phyloP scores from a whole-genome alignment of 257 asterid species.

The Knoxia roxburghii region DNA sequence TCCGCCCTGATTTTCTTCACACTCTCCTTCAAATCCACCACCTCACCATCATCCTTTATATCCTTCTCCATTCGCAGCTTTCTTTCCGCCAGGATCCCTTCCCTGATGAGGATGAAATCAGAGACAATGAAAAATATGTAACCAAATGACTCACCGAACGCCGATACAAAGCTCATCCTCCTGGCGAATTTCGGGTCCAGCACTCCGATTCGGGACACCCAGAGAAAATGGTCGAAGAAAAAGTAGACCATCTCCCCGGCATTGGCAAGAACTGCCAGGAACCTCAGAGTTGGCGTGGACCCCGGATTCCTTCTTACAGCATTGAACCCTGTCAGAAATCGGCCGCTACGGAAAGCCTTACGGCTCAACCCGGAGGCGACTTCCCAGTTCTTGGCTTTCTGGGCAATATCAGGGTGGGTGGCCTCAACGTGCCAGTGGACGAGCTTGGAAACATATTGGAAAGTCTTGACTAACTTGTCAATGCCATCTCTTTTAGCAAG shows the following conservation, averaged over 20 bases:
- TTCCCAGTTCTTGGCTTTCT: constrained; percentile 80
- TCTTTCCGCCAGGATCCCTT: constrained; percentile 56
- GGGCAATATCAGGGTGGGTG: constrained; percentile 47
- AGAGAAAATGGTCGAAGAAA: constrained; percentile 85
- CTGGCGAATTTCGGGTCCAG: constrained; percentile 49
- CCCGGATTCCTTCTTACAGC: constrained; percentile 66
- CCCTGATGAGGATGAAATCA: constrained; percentile 50
- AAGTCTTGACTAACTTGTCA: constrained; percentile 88
- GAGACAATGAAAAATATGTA: constrained; percentile 59
- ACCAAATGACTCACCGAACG: constrained; percentile 87
- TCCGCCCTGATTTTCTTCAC: constrained; percentile 57
- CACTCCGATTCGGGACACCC: constrained; percentile 78
- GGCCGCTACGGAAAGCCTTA: constrained; percentile 82
- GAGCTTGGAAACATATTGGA: constrained; percentile 80
- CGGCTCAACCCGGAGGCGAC: constrained; percentile 87
- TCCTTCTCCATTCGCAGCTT: constrained; percentile 16
- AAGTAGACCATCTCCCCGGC: constrained; percentile 93
- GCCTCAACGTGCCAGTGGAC: constrained; percentile 60
- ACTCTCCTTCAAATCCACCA: constrained; percentile 18
- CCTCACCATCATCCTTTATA: constrained; percentile 14
- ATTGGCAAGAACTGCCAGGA: constrained; percentile 66
- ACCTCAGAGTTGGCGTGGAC: constrained; percentile 35
- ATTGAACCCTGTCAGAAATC: constrained; percentile 87
- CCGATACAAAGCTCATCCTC: constrained; percentile 78
- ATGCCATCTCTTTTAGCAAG: constrained; percentile 91